Evolutionary conservation across 352 stramenopile genomes (phyloP), one percentile per base, ranked within the genome.

Genomic region (Pythium diclinum): DNA sequence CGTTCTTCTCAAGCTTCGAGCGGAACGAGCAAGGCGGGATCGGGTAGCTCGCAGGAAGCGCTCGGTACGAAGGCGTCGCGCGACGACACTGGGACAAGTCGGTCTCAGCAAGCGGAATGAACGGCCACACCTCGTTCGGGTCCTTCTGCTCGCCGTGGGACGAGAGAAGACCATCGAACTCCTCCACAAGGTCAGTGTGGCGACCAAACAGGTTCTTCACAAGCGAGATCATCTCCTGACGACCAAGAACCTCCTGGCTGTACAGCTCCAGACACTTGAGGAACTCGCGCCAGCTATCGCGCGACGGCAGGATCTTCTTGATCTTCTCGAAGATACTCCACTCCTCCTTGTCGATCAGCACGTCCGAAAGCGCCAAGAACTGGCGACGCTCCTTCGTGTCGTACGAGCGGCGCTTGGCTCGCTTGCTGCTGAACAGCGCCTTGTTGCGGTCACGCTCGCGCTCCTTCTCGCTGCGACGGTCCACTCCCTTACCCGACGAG

Each of bases 261-360:
- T 98, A 99, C 23, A 99, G 76, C 72, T 99, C 97, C 13, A 99
- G 76, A 56, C 93, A 98, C 76, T 99, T 99, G 14, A 99, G 77
- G 69, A 99, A 99, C 77, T 99, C 97, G 21, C 87, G 85, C 86
- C 98, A 99, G 51, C 89, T 95, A 53, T 99, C 90, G 17, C 95
- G 86, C 36, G 91, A 94, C 30, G 88, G 83, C 32, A 98, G 72
- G 60, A 98, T 92, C 56, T 88, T 85, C 74, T 98, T 98, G 63
- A 98, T 96, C 44, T 92, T 91, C 64, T 98, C 90, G 52, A 99
- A 99, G 61, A 99, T 98, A 36, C 75, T 76, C 86, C 86, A 95
- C 58, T 95, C 86, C 51, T 91, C 85, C 67, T 92, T 92, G 65
- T 93, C 86, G 11, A 95, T 78, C 34, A 95, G 65, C 7, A 92